A percentile compares a stretch with the other conserved stretches of the same genome.
Evolutionary conservation across 2,329 filamentous ascomycete species (phyloP).

Genomic region (Trichoderma simmonsii): DNA sequence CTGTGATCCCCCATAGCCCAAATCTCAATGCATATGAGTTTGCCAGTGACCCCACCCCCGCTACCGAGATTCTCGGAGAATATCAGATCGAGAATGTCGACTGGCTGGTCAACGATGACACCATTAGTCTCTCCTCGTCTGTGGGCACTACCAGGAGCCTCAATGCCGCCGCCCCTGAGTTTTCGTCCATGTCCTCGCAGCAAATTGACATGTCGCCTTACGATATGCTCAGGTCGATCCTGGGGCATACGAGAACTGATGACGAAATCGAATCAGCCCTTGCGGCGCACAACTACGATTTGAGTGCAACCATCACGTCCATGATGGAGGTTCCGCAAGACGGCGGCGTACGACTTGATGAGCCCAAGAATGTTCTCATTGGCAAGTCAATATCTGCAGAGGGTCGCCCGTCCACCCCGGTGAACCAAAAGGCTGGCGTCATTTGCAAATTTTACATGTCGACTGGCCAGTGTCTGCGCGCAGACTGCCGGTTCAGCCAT

Average conservation of each 20-base stretch:
- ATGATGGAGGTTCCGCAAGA: slow-evolving; percentile 69
- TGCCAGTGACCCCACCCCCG: slow-evolving; percentile 73
- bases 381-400: slow-evolving; percentile 85
- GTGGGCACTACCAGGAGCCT: slow-evolving; percentile 65
- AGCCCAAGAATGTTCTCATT: slow-evolving; percentile 69
- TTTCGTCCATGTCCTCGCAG: slow-evolving; percentile 54
- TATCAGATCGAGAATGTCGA: slow-evolving; percentile 93
- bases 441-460: slow-evolving; percentile 98
- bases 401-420: slow-evolving; percentile 72
- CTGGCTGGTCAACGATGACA: slow-evolving; percentile 91
- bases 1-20: slow-evolving; percentile 88
- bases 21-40: slow-evolving; percentile 95
- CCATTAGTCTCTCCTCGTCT: slow-evolving; percentile 75
- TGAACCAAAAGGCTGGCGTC: slow-evolving; percentile 74
- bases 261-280: slow-evolving; percentile 94
- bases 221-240: slow-evolving; percentile 92
- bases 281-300: slow-evolving; percentile 84
- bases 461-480: slow-evolving; percentile 89
- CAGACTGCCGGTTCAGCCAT: slow-evolving; percentile 95
- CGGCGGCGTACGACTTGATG: slow-evolving; percentile 41
- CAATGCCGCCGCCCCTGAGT: slow-evolving; percentile 80
- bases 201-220: slow-evolving; percentile 94
- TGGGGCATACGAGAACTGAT: slow-evolving; percentile 83
- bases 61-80: slow-evolving; percentile 84
- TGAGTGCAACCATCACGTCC: slow-evolving; percentile 85